Conservation (phyloP, 2,329 filamentous ascomycete genomes). For the Xylariales sp. region DNA sequence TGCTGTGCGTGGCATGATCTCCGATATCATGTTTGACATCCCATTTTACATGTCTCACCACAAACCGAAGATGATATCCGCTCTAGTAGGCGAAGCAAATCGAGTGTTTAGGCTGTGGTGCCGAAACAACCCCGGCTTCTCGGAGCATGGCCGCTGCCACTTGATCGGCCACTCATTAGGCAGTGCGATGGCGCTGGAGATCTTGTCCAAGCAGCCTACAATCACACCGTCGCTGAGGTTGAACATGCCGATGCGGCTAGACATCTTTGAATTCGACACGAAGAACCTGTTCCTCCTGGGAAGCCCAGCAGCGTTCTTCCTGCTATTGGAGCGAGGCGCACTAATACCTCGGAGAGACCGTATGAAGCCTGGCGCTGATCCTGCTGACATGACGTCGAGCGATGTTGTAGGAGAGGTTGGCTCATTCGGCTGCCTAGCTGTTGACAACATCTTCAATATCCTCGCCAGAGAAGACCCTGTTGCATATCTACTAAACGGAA, state of each 20-base stretch:
- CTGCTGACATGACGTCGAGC: constrained; percentile 49
- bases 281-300: constrained; percentile 85
- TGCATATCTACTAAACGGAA: constrained; percentile 86
- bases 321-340: constrained; percentile 70
- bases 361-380: constrained; percentile 69
- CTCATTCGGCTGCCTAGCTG: constrained; percentile 81
- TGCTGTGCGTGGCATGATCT: constrained; percentile 88
- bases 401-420: constrained; percentile 73
- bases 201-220: constrained; percentile 85
- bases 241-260: constrained; percentile 36
- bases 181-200: constrained; percentile 89
- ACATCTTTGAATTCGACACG: constrained; percentile 86
- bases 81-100: constrained; percentile 86
- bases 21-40: constrained; percentile 97
- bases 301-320: constrained; percentile 87
- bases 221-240: constrained; percentile 49
- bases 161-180: constrained; percentile 90
- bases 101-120: constrained; percentile 96
- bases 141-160: constrained; percentile 77
- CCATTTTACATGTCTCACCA: constrained; percentile 97
- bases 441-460: constrained; percentile 96
- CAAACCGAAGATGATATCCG: constrained; percentile 89
- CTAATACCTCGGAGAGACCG: constrained; percentile 74
- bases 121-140: constrained; percentile 83
- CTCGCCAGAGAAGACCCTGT: constrained; percentile 70